phyloP scores from a whole-genome alignment of 257 asterid genomes.

The Nicotiana benthamiana region DNA sequence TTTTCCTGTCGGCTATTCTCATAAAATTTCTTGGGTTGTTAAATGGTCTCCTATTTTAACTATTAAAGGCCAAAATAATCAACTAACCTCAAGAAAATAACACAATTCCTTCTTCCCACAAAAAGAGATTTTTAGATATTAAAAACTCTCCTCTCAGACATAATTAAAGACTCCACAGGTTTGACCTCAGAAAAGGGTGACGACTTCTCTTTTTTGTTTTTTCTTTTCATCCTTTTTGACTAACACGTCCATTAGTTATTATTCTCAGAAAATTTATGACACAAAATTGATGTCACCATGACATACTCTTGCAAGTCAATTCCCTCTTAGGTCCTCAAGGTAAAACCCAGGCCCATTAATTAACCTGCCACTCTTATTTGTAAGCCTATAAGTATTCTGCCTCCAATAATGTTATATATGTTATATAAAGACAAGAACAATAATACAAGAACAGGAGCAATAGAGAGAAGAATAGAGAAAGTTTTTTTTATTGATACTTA shows the following conservation, averaged over 20 bases:
- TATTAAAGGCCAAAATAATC: neutral
- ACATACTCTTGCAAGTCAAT: neutral
- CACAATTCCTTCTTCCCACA: neutral
- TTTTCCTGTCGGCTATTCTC: neutral
- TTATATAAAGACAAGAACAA: too few species aligned
- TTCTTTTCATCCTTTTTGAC: neutral
- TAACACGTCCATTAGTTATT: neutral
- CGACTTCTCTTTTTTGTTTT: neutral
- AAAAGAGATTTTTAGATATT: neutral
- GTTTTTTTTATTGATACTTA: too few species aligned
- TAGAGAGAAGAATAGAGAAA: too few species aligned
- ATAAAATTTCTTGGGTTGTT: neutral
- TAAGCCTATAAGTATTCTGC: neutral
- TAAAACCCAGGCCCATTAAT: neutral
- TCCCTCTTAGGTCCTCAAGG: neutral
- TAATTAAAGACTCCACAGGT: neutral
- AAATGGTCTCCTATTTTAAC: neutral
- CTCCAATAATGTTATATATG: neutral
- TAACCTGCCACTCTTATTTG: neutral
- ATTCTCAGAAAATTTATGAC: conserved; percentile 1
- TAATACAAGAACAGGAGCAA: too few species aligned
- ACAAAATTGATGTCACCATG: neutral
- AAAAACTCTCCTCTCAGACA: neutral
- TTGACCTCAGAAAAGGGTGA: neutral
- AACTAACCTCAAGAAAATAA: neutral